A percentile compares a stretch with the other conserved stretches of the same genome.
These are phyloP conservation scores for Macrolepiota dolichaula DNA, from an alignment of 768 basidiomycete genomes.

Conservation along the genomic window DNA sequence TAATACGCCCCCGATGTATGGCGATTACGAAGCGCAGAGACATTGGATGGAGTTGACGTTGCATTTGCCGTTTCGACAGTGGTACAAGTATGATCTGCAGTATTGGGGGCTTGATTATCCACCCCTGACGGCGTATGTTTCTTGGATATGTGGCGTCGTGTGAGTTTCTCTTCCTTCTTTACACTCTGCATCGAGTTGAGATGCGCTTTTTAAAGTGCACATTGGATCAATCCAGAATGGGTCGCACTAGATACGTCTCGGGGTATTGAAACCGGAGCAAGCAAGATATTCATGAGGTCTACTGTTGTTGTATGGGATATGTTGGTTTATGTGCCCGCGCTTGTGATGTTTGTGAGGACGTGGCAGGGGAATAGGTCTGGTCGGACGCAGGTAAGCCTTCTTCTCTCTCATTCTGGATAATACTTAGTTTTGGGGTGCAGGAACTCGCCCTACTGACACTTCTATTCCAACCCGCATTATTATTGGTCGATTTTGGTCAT, in stretches of 20 bases:
- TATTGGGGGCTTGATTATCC: constrained; percentile 98
- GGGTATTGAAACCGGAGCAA: constrained; percentile 63
- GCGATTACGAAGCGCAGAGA: constrained; percentile 91
- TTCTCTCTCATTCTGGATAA: constrained; percentile 2
- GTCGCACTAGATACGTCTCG: constrained; percentile 68
- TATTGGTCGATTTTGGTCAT: constrained; percentile 89
- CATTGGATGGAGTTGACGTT: constrained; percentile 94
- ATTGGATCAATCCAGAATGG: constrained; percentile 54
- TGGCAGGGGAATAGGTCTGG: constrained; percentile 72
- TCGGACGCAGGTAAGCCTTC: constrained; percentile 65
- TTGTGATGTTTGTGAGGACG: constrained; percentile 59
- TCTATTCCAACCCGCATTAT: constrained; percentile 78
- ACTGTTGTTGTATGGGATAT: constrained; percentile 70
- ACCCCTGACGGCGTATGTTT: constrained; percentile 86
- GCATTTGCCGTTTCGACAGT: constrained; percentile 68
- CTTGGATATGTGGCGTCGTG: constrained; percentile 80
- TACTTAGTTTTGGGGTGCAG: constrained; percentile 27
- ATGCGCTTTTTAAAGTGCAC: constrained; percentile 22
- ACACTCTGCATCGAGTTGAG: neutral
- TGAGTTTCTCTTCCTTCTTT: constrained; percentile 33
- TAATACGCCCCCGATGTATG: constrained; percentile 76
- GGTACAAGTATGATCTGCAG: constrained; percentile 86
- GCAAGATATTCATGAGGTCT: constrained; percentile 76
- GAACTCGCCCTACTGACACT: constrained; percentile 67
- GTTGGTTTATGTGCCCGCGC: constrained; percentile 71